phyloP scores from a whole-genome alignment of 202 grass and related monocot species.

The Bolboschoenoplectus hybrid region DNA sequence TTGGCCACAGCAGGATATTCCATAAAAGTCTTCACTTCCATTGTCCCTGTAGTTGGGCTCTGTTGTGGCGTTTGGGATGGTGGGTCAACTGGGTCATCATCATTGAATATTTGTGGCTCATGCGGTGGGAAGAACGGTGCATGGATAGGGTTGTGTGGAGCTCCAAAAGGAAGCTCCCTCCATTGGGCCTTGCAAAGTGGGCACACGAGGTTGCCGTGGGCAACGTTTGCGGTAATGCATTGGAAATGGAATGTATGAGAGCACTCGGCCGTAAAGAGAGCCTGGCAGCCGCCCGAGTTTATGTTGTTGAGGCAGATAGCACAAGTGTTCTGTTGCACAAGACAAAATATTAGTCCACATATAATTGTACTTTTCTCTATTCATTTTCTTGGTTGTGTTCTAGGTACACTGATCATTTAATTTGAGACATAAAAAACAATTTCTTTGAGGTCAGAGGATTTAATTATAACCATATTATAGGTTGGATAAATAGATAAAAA shows the following conservation, averaged over 20 bases:
- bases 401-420: not conserved
- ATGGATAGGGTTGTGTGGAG: not conserved
- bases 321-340: constrained; percentile 45
- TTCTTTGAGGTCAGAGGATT: not conserved
- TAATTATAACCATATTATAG: not conserved
- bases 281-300: constrained; percentile 39
- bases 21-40: constrained; percentile 50
- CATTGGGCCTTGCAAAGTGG: constrained; percentile 70
- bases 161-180: constrained; percentile 49
- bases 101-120: constrained; percentile 10
- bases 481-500: not conserved
- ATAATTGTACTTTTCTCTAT: not conserved
- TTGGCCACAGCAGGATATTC: constrained; percentile 52
- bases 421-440: not conserved
- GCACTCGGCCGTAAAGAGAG: constrained; percentile 79
- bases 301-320: constrained; percentile 61
- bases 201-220: constrained; percentile 58
- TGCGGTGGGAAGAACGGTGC: not conserved
- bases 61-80: not conserved
- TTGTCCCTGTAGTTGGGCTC: not conserved
- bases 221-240: constrained; percentile 62
- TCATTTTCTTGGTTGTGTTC: not conserved
- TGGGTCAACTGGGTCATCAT: constrained; percentile 36
- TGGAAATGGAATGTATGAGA: constrained; percentile 83
- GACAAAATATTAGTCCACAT: constrained; percentile 14